Evolutionary conservation across 108 stramenopile species (phyloP).

Genomic region (Cafeteria roenbergensis): DNA sequence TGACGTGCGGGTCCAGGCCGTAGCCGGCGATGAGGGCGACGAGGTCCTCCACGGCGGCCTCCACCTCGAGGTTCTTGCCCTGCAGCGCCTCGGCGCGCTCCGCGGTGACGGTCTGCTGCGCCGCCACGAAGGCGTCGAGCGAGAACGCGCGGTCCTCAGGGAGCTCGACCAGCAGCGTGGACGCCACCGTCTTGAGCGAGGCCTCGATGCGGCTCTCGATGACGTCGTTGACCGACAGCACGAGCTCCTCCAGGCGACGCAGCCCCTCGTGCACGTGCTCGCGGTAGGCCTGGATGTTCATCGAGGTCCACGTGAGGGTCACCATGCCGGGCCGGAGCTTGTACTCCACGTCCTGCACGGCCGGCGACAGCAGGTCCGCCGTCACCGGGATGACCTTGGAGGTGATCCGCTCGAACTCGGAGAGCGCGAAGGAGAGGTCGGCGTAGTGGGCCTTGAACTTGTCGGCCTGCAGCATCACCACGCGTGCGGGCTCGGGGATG

Average conservation of each 20-base stretch:
- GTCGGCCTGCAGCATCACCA: conserved; percentile 67
- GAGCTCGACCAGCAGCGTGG: conserved; percentile 66
- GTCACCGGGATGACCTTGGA: conserved; percentile 69
- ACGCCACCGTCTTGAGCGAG: conserved; percentile 65
- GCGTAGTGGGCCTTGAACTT: conserved; percentile 74
- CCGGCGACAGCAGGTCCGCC: conserved; percentile 51
- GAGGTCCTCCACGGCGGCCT: conserved; percentile 67
- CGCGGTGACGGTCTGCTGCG: conserved; percentile 61
- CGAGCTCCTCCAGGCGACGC: conserved; percentile 62
- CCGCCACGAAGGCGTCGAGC: conserved; percentile 70
- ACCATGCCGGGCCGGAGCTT: conserved; percentile 79
- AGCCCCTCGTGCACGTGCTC: conserved; percentile 56
- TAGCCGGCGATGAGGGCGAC: conserved; percentile 54
- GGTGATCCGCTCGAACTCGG: conserved; percentile 67
- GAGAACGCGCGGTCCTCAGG: conserved; percentile 64
- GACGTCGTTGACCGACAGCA: conserved; percentile 68
- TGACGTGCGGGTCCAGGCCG: conserved; percentile 56
- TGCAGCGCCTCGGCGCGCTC: conserved; percentile 55
- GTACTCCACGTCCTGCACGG: conserved; percentile 78
- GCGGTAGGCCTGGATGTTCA: conserved; percentile 80
- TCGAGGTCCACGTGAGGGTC: conserved; percentile 75
- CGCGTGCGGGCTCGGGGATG: conserved; percentile 67
- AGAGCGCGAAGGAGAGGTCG: conserved; percentile 64
- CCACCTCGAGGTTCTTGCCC: conserved; percentile 70
- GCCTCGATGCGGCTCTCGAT: conserved; percentile 80